These are phyloP conservation scores for Amylocystis lapponica DNA, from an alignment of 768 basidiomycete genomes.

Conservation along the genomic window DNA sequence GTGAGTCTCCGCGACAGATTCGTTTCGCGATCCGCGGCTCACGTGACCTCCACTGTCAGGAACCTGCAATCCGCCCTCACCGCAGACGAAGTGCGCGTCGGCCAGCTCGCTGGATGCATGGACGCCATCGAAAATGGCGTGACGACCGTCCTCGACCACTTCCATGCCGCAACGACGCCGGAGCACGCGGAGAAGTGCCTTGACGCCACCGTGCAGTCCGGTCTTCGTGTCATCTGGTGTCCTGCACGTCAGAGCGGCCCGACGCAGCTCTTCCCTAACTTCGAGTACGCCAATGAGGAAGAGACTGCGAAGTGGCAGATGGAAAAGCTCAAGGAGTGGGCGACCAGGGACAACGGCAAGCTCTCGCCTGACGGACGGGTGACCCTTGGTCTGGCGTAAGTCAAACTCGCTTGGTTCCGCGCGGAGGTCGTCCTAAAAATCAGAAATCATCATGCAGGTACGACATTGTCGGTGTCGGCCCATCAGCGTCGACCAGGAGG, in stretches of 20 bases:
- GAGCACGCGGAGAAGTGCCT: slow-evolving; percentile 21
- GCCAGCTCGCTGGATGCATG: slow-evolving; percentile 26
- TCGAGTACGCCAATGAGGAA: slow-evolving; percentile 17
- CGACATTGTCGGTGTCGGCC: slow-evolving; percentile 12
- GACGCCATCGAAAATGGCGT: slow-evolving; percentile 26
- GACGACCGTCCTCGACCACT: slow-evolving; percentile 29
- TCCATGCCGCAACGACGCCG: slow-evolving; percentile 20
- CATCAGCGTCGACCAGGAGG: slow-evolving; percentile 15
- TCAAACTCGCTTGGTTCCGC: not conserved
- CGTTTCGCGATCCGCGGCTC: not conserved
- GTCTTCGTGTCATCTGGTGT: slow-evolving; percentile 22
- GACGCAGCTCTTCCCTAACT: slow-evolving; percentile 13
- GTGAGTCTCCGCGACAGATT: slow-evolving; percentile 3
- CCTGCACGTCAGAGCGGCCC: slow-evolving; percentile 21
- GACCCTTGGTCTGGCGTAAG: slow-evolving; percentile 23
- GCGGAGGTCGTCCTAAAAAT: not conserved
- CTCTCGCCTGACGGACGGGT: slow-evolving; percentile 22
- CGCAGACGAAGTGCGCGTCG: slow-evolving; percentile 21
- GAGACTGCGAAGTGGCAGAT: slow-evolving; percentile 19
- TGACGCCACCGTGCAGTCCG: slow-evolving; percentile 21
- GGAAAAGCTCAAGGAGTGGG: slow-evolving; percentile 18
- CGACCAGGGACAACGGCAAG: slow-evolving; percentile 14
- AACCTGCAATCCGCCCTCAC: slow-evolving; percentile 18
- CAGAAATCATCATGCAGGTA: too few relatives aligned
- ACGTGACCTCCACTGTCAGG: slow-evolving; percentile 8